These are phyloP conservation scores for Nakataea oryzae DNA, from an alignment of 2,329 filamentous ascomycete species.

Conservation along the genomic window DNA sequence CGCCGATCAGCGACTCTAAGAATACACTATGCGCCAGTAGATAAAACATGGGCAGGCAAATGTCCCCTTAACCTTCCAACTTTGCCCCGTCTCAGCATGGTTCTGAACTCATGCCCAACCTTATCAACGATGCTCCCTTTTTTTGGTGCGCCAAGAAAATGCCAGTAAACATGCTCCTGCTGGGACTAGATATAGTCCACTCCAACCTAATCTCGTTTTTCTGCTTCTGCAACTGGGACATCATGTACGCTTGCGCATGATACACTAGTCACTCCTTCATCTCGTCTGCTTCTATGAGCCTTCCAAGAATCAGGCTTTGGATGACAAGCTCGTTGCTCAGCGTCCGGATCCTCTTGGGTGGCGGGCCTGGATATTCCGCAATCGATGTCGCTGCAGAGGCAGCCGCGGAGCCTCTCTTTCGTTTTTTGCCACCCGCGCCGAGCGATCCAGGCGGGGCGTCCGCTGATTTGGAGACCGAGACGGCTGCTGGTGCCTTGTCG, in stretches of 20 bases:
- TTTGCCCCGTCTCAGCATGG: not conserved
- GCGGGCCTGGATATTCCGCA: constrained; percentile 12
- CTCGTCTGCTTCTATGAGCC: constrained; percentile 56
- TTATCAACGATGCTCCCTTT: not conserved
- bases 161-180: not conserved
- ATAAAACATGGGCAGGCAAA: not conserved
- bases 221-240: not conserved
- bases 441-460: constrained; percentile 3
- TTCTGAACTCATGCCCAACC: not conserved
- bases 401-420: constrained; percentile 26
- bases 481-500: constrained; percentile 7
- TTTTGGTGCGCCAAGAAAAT: not conserved
- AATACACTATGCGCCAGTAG: not conserved
- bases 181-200: not conserved
- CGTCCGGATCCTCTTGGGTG: constrained; percentile 48
- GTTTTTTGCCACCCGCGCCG: constrained; percentile 18
- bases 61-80: not conserved
- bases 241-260: not conserved
- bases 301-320: constrained; percentile 83
- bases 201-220: not conserved
- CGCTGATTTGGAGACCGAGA: not conserved
- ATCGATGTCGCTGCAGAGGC: constrained; percentile 13
- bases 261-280: constrained; percentile 12
- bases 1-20: not conserved
- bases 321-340: constrained; percentile 81